A percentile compares a stretch with the other conserved stretches of the same genome.
Conservation (phyloP, 495 filamentous ascomycete genomes). For the Podospora conica region DNA sequence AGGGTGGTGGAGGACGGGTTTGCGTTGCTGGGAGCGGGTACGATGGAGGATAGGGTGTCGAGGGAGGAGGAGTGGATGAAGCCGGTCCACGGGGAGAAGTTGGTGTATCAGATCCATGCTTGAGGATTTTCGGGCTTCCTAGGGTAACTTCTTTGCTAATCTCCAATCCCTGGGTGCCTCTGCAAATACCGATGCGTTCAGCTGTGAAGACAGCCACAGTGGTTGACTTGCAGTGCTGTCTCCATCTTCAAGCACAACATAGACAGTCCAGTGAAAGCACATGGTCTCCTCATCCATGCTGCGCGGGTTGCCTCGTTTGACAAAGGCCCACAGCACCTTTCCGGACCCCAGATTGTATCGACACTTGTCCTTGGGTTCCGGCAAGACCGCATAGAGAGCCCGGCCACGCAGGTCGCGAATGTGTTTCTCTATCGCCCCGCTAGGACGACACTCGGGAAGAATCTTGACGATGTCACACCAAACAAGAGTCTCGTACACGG, state of each 20-base stretch:
- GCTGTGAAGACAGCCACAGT: background rate
- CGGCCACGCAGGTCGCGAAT: background rate
- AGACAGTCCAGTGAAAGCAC: background rate
- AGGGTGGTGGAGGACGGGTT: constrained; percentile 34
- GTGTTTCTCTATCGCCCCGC: background rate
- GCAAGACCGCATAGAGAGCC: background rate
- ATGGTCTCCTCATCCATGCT: background rate
- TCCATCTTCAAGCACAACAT: background rate
- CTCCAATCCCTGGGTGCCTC: background rate
- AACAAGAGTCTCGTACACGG: background rate
- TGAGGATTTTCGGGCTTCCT: background rate
- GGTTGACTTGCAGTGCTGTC: background rate
- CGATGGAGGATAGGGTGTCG: constrained; percentile 12
- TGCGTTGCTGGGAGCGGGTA: constrained; percentile 26
- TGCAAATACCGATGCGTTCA: background rate
- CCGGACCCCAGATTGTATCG: background rate
- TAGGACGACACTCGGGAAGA: background rate
- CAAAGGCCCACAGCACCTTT: background rate
- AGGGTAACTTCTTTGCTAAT: background rate
- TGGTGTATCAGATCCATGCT: constrained; percentile 5
- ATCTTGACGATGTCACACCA: background rate
- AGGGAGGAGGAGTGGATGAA: constrained; percentile 35
- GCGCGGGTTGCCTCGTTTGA: background rate
- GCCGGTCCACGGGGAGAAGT: constrained; percentile 19
- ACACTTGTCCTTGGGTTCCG: background rate